Percentiles rank a stretch among this genome's conserved stretches.
Conservation (phyloP, 208 protist genomes). For the Acanthamoeba lenticulata region DNA sequence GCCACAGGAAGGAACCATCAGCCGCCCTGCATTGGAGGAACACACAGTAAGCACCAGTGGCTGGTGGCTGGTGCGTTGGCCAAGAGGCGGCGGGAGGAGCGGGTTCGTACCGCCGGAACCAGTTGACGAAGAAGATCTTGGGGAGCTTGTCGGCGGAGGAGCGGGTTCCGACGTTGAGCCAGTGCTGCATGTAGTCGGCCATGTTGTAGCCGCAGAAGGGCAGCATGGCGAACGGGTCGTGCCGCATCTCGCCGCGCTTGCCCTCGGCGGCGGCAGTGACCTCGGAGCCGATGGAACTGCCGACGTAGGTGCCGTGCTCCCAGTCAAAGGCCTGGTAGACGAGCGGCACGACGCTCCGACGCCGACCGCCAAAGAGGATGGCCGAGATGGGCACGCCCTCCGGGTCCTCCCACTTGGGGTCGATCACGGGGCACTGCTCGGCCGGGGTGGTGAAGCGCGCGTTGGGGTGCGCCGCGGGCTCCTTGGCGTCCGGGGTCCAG, state of each 20-base stretch:
- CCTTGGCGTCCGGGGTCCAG: conserved; percentile 78
- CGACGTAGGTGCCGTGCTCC: conserved; percentile 89
- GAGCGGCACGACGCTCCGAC: conserved; percentile 82
- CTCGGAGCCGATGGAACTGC: conserved; percentile 83
- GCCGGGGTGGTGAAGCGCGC: conserved; percentile 85
- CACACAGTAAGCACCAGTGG: no score
- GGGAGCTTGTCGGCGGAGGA: conserved; percentile 74
- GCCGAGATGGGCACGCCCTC: conserved; percentile 88
- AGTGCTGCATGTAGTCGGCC: conserved; percentile 90
- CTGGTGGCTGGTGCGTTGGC: neutral
- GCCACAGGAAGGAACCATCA: conserved; percentile 87
- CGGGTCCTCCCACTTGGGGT: conserved; percentile 81
- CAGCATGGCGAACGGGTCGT: conserved; percentile 90
- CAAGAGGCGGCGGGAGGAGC: neutral
- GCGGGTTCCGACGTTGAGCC: conserved; percentile 81
- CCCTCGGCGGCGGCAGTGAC: conserved; percentile 86
- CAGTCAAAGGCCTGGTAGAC: conserved; percentile 86
- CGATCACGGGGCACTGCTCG: conserved; percentile 86
- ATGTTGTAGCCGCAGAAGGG: conserved; percentile 92
- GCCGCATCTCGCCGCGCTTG: conserved; percentile 76
- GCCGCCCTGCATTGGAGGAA: conserved; percentile 21
- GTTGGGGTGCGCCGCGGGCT: conserved; percentile 87
- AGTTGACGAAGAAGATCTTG: conserved; percentile 91
- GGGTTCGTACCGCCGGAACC: conserved; percentile 81
- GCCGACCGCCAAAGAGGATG: conserved; percentile 89